Percentiles rank a stretch among this genome's conserved stretches.
Evolutionary conservation across 805 yeast genomes (phyloP).

Genomic region (Sugiyamaella qingdaonensis): DNA sequence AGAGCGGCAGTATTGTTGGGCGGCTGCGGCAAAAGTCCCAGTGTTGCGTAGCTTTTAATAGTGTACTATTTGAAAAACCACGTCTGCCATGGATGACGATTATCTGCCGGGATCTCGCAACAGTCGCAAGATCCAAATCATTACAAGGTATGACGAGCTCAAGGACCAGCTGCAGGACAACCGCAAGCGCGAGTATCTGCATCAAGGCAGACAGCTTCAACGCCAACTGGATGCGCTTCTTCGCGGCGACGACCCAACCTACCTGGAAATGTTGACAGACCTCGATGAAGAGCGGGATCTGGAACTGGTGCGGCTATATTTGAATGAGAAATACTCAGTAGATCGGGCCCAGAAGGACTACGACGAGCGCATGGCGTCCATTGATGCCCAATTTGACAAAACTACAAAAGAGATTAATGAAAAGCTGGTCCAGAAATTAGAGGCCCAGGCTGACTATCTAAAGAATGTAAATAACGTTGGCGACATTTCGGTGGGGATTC

Average conservation of each 20-base stretch:
- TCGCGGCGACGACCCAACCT: constrained; percentile 15
- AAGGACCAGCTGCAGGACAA: constrained; percentile 13
- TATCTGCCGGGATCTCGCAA: background rate
- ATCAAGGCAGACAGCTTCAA: constrained; percentile 9
- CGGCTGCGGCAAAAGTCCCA: background rate
- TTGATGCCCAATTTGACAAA: constrained; percentile 9
- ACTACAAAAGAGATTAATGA: constrained; percentile 12
- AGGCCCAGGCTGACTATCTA: constrained; percentile 12
- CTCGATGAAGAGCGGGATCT: constrained; percentile 21
- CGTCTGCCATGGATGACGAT: background rate
- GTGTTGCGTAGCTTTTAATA: background rate
- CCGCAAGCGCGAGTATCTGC: constrained; percentile 10
- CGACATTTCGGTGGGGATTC: constrained; percentile 1
- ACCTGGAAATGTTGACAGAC: constrained; percentile 15
- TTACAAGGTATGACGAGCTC: constrained; percentile 7
- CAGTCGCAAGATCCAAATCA: constrained; percentile 1
- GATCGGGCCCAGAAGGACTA: constrained; percentile 11
- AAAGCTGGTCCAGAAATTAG: constrained; percentile 13
- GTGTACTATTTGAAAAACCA: background rate
- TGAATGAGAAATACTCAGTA: constrained; percentile 10
- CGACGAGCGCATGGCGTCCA: constrained; percentile 12
- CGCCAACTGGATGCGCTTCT: constrained; percentile 10
- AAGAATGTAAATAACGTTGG: background rate
- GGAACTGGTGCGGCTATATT: constrained; percentile 20
- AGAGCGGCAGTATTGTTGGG: too few relatives aligned